Conservation (phyloP, 106 monocot species). For the Ottelia alismoides region DNA sequence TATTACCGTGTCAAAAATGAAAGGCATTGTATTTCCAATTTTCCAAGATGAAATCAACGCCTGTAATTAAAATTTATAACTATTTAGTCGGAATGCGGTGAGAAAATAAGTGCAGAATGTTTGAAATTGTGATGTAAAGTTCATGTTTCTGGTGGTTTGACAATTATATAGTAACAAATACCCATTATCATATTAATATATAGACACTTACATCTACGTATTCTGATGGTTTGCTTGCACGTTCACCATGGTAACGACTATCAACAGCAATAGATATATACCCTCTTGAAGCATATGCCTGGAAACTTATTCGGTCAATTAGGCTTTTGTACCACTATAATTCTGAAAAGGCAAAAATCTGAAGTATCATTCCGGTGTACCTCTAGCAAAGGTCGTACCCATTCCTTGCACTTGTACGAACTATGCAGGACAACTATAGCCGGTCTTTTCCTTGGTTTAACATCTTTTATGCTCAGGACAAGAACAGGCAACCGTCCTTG, state of each 20-base stretch:
- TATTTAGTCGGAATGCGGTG: neutral
- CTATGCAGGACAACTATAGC: slow-evolving; percentile 85
- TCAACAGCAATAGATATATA: slow-evolving; percentile 85
- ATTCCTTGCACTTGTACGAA: slow-evolving; percentile 92
- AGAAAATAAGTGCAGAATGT: slow-evolving; percentile 1
- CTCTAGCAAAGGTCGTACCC: slow-evolving; percentile 91
- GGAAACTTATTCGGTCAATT: slow-evolving; percentile 7
- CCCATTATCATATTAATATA: too few species aligned
- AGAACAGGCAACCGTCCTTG: slow-evolving; percentile 84
- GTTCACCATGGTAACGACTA: slow-evolving; percentile 97
- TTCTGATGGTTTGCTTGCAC: slow-evolving; percentile 50
- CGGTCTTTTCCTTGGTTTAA: slow-evolving; percentile 34
- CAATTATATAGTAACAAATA: too few species aligned
- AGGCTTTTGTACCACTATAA: neutral
- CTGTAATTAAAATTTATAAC: slow-evolving; percentile 20
- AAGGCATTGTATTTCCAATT: slow-evolving; percentile 88
- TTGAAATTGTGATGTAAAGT: too few species aligned
- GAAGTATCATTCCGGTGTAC: slow-evolving; percentile 23
- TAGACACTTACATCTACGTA: slow-evolving; percentile 73
- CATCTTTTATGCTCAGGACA: slow-evolving; percentile 57
- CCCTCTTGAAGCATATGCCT: slow-evolving; percentile 95
- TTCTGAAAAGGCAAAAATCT: neutral
- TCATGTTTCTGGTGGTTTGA: too few species aligned
- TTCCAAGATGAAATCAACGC: slow-evolving; percentile 84
- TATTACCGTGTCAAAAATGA: slow-evolving; percentile 94